Base-by-base conservation (phyloP, 345 rosid genomes). In the Lepidium didymum region DNA sequence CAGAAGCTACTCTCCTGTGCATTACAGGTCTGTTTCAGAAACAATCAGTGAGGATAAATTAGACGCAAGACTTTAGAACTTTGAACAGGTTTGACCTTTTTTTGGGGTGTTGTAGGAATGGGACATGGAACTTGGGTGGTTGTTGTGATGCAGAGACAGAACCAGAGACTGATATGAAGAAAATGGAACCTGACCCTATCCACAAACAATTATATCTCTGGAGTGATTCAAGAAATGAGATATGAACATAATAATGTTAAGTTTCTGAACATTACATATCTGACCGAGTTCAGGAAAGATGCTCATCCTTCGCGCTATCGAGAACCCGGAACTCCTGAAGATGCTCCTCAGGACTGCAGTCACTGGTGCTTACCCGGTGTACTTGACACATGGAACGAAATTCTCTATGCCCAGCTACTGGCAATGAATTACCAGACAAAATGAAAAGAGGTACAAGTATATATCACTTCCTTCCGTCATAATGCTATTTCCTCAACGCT, bases 331-430 rank as follows among this genome's bases (percentile, higher is more conserved):
- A 89, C 84, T 58, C 81, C 80, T 2, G 56, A 51, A 29, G 70
- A 75, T 55, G 95, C 92, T 72, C 86, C 96, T 7, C 91, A 89
- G 70, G 97, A 89, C 59, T 91, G 96, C 82, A 87, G 97, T 81
- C 96, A 89, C 55, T 94, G 99, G 96, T 94, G 97, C 70, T 75
- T 87, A 69, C 95, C 96, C 8, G 97, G 96, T 45, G 83, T 94
- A 38, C 96, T 96, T 7, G 93, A 91, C 66, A 77, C 81, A 11
- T 91, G 96, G 99, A 91, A 94, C 69, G 83, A 89, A 69, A 77
- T 89, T 44, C 81, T 91, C 77, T 91, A 86, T 57, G 89, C 86
- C 46, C 79, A 84, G 34, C 79, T 94, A 38, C 42, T 87, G 72
- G 79, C 83, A 29, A 76, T 78, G 81, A 75, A 75, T 66, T 85